Evolutionary conservation across 1,139 yeast species (phyloP), one percentile per base, ranked within the genome.

Genomic region (Magnusiomyces fungicola): DNA sequence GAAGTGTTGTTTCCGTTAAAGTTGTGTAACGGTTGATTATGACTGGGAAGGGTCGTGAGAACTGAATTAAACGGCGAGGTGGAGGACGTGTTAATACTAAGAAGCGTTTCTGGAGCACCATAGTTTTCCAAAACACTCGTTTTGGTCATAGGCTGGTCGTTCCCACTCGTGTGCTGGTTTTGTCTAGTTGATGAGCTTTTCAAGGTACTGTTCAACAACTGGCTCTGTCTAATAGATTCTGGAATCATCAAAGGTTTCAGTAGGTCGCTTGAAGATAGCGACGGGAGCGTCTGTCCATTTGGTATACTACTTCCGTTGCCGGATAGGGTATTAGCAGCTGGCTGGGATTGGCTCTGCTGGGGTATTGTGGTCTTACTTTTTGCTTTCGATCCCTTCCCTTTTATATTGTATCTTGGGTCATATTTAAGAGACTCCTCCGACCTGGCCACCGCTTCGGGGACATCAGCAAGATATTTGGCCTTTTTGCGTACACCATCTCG

Each of bases 401-500:
- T 37, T 32, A 25, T 43, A 9, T 43, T 51, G 37, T 52, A 59
- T 25, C 60, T 41, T 3, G 60, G 61, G 45, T 57, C 61, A 36
- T 38, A 56, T 43, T 51, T 53, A 30, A 54, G 53, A 22, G 58
- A 55, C 22, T 51, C 54, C 6, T 50, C 47, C 10, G 52, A 49
- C 22, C 32, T 47, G 22, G 52, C 52, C n/a, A 51, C 48, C 12
- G 50, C 23, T 21, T 51, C 54, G 2, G 54, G 51, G 6, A 51
- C 52, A 30, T 51, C 65, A 19, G 55, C 74, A 48, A 89, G 66
- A 59, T 89, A 89, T 64, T 89, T 89, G 65, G 88, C 87, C 56
- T 79, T 72, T 68, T 89, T 89, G 48, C 97, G 69, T 1, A 94
- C 94, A 2, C 96, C 96, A 69, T 89, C 96, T 43, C 80, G 79